A percentile compares a stretch with the other conserved stretches of the same genome.
These are phyloP conservation scores for Agrocybe chaxingu DNA, from an alignment of 768 basidiomycete species.

Conservation along the genomic window DNA sequence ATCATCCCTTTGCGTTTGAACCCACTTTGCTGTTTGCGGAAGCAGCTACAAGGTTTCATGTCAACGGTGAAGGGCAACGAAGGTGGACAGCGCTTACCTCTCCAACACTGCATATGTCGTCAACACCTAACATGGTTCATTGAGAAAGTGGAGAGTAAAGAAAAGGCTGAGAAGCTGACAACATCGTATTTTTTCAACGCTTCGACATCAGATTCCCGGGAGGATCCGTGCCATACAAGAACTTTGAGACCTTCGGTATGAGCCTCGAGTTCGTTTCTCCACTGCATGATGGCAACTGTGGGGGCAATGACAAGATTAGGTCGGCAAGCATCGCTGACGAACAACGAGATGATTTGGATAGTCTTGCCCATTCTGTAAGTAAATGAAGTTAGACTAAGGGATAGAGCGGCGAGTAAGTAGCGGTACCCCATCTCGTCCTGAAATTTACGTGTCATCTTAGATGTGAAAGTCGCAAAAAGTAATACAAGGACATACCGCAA, in stretches of 20 bases:
- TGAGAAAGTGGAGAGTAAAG: not conserved
- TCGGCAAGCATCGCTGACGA: slow-evolving; percentile 72
- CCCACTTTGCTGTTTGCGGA: slow-evolving; percentile 89
- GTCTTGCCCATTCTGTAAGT: slow-evolving; percentile 82
- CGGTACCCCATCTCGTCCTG: slow-evolving; percentile 91
- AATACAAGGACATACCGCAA: slow-evolving; percentile 59
- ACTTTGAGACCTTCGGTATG: slow-evolving; percentile 85
- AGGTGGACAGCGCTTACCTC: slow-evolving; percentile 27
- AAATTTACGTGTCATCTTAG: not conserved
- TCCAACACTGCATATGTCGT: slow-evolving; percentile 89
- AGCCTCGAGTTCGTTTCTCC: slow-evolving; percentile 89
- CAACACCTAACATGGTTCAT: slow-evolving; percentile 47
- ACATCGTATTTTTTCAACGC: slow-evolving; percentile 86
- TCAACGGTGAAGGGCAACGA: too few relatives aligned
- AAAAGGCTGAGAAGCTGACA: slow-evolving; percentile 36
- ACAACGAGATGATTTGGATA: slow-evolving; percentile 91
- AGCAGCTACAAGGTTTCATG: slow-evolving; percentile 47
- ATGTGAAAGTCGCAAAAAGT: not conserved
- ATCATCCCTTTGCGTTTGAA: slow-evolving; percentile 84
- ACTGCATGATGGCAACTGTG: slow-evolving; percentile 68
- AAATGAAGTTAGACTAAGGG: slow-evolving; percentile 7
- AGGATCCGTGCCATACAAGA: slow-evolving; percentile 88
- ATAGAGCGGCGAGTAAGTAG: not conserved
- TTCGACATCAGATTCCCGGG: slow-evolving; percentile 61
- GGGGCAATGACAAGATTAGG: slow-evolving; percentile 91